phyloP scores from a whole-genome alignment of 371 early-diverging fungal genomes.

The Smittium culicis region DNA sequence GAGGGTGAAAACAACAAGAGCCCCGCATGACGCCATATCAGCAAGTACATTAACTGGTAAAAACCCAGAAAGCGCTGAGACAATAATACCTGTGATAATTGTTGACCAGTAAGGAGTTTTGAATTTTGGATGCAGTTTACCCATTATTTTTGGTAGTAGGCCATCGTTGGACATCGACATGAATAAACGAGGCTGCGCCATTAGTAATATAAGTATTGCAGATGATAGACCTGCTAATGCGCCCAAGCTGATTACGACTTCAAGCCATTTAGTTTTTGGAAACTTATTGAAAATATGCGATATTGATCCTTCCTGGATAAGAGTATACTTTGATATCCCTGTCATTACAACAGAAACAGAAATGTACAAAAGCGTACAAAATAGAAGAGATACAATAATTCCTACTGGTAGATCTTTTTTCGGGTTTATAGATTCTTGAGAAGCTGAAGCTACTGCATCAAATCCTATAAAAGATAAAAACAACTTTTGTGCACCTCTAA shows the following conservation, averaged over 20 bases:
- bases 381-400: conserved; percentile 50
- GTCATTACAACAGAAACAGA: conserved; percentile 48
- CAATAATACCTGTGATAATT: conserved; percentile 8
- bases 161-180: conserved; percentile 69
- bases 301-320: conserved; percentile 39
- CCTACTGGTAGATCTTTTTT: conserved; percentile 72
- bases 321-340: conserved; percentile 45
- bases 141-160: conserved; percentile 48
- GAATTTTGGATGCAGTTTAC: conserved; percentile 18
- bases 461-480: conserved; percentile 79
- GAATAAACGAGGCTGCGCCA: conserved; percentile 71
- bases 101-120: conserved; percentile 10
- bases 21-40: conserved; percentile 13
- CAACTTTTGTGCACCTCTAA: conserved; percentile 50
- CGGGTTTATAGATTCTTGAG: conserved; percentile 66
- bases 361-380: conserved; percentile 58
- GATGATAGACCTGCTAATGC: conserved; percentile 48
- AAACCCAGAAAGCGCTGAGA: conserved; percentile 12
- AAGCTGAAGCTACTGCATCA: conserved; percentile 69
- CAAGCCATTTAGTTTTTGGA: conserved; percentile 11
- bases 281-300: conserved; percentile 29
- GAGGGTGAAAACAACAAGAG: conserved; percentile 11
- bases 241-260: conserved; percentile 33
- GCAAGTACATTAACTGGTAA: conserved; percentile 11
- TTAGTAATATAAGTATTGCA: conserved; percentile 49